These are phyloP conservation scores for Macrocybe gigantea DNA, from an alignment of 768 basidiomycete species.

Conservation along the genomic window DNA sequence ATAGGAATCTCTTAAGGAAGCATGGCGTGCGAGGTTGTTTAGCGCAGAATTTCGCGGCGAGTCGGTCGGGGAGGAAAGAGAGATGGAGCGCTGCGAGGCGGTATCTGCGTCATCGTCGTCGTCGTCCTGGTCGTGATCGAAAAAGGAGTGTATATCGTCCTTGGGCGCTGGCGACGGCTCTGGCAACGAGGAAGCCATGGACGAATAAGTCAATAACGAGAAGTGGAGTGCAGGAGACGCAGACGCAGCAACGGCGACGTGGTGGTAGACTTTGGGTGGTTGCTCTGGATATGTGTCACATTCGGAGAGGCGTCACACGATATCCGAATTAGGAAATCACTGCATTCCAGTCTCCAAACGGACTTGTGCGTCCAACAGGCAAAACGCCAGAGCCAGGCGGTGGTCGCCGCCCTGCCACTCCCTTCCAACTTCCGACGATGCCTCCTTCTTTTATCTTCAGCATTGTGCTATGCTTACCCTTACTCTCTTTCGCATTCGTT, in stretches of 20 bases:
- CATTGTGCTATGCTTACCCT: neutral
- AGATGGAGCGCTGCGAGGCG: slow-evolving; percentile 73
- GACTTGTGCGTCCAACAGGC: too few species aligned
- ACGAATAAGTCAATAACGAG: neutral
- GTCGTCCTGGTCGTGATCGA: slow-evolving; percentile 29
- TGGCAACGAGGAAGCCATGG: slow-evolving; percentile 22
- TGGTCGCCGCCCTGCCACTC: neutral
- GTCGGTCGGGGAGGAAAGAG: slow-evolving; percentile 57
- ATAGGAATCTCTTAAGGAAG: slow-evolving; percentile 14
- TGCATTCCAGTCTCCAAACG: too few species aligned
- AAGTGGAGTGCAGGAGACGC: neutral
- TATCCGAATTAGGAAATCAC: too few species aligned
- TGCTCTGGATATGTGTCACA: neutral
- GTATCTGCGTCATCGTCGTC: slow-evolving; percentile 61
- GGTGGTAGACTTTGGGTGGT: neutral
- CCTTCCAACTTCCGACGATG: neutral
- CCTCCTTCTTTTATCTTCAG: neutral
- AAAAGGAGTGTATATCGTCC: slow-evolving; percentile 21
- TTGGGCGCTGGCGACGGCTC: slow-evolving; percentile 25
- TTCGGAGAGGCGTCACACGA: too few species aligned
- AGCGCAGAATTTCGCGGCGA: slow-evolving; percentile 42
- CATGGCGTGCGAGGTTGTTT: slow-evolving; percentile 11
- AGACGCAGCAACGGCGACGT: neutral
- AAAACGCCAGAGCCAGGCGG: neutral
- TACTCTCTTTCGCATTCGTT: neutral